Evolutionary conservation across 371 early-diverging fungal genomes (phyloP), one percentile per base, ranked within the genome.

Genomic region (Sporodiniella umbellata): DNA sequence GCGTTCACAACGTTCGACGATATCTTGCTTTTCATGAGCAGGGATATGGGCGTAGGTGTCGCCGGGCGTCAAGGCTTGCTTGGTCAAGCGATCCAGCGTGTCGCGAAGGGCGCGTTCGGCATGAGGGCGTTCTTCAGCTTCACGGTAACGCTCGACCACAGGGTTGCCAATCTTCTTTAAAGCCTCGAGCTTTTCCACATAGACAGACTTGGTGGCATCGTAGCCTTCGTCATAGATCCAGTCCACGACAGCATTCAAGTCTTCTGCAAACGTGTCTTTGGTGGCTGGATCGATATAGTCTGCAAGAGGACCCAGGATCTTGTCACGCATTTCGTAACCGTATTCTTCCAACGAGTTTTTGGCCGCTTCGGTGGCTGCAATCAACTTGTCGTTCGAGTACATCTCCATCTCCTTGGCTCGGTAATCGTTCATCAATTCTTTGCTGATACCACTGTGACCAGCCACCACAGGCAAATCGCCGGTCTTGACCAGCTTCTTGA

Each of bases 181-280:
- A 21, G 74, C 83, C 1, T 70, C 77, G 33, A 98, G 78, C 78
- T 94, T 95, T 64, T 84, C 85, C 25, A 78, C 68, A 64, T 94
- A 98, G 39, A 89, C 89, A 26, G 86, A 86, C 81, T 94, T 93
- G 66, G 92, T 81, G 33, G 90, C 85, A 58, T 92, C 93, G 62
- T 94, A 95, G 43, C 96, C 98, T 58, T 96, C 97, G 47, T 87
- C 91, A 78, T 98, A 98, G 57, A 98, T 83, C 98, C 98, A 98
- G 67, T 95, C 90, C 81, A 97, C 98, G 50, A 86, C 85, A 22
- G 75, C 85, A 60, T 80, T 87, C 51, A 96, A 78, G 30, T 82
- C 77, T 38, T 61, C 52, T 54, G 81, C 56, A 72, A 94, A 92
- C 55, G 75, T 64, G 7, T 84, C 81, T 74, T 88, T 84, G 70